Percentiles rank a stretch among this genome's conserved stretches.
Conservation (phyloP, 805 yeast species). For the Diddensiella caesifluorescens region DNA sequence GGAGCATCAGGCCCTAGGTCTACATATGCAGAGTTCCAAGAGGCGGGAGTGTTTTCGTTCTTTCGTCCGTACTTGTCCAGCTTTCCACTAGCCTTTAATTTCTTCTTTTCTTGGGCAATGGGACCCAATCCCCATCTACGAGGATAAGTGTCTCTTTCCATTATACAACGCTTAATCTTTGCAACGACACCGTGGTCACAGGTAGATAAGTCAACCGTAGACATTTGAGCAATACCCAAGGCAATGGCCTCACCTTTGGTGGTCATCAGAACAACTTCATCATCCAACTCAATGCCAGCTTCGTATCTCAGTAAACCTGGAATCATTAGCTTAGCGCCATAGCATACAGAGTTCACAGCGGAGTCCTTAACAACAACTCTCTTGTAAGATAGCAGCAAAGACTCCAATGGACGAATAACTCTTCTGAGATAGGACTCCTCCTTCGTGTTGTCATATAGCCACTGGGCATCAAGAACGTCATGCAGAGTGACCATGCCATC, state of each 20-base stretch:
- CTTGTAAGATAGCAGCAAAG: slow-evolving; percentile 89
- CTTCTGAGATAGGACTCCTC: slow-evolving; percentile 94
- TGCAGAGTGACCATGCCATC: slow-evolving; percentile 93
- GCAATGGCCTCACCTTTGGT: slow-evolving; percentile 99
- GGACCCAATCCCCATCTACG: slow-evolving; percentile 99
- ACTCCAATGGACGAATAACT: slow-evolving; percentile 91
- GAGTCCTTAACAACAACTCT: slow-evolving; percentile 92
- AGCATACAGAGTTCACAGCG: slow-evolving; percentile 96
- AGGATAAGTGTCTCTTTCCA: slow-evolving; percentile 99
- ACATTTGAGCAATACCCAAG: slow-evolving; percentile 97
- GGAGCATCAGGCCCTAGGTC: slow-evolving; percentile 33
- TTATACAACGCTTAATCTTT: slow-evolving; percentile 96
- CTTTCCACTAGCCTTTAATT: slow-evolving; percentile 94
- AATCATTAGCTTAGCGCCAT: slow-evolving; percentile 98
- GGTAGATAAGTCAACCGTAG: slow-evolving; percentile 90
- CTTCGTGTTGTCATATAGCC: slow-evolving; percentile 94
- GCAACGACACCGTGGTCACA: slow-evolving; percentile 99
- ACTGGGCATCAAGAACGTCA: slow-evolving; percentile 97
- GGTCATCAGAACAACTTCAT: slow-evolving; percentile 96
- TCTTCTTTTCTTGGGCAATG: slow-evolving; percentile 97
- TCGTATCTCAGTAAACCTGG: slow-evolving; percentile 97
- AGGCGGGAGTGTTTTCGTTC: slow-evolving; percentile 89
- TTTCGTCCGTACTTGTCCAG: slow-evolving; percentile 92
- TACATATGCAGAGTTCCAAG: slow-evolving; percentile 84
- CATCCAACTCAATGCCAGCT: slow-evolving; percentile 94